Evolutionary conservation across 2,329 filamentous ascomycete species (phyloP), one percentile per base, ranked within the genome.

Genomic region (Dothideomycetes sp.): DNA sequence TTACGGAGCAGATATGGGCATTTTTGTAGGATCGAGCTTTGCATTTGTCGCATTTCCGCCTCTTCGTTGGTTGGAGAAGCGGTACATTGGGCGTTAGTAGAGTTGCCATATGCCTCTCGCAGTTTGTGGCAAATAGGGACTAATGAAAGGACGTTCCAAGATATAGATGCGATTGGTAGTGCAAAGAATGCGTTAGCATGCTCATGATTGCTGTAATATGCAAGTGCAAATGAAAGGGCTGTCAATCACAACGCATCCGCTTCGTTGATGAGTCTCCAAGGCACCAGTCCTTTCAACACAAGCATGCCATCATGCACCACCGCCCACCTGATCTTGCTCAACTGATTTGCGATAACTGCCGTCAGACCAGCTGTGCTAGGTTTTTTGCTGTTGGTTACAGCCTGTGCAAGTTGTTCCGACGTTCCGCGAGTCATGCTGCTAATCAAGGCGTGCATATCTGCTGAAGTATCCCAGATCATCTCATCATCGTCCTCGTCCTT

Each of bases 231-330:
- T n/a, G n/a, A n/a, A n/a, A n/a, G n/a, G n/a, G n/a, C n/a, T n/a
- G n/a, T n/a, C n/a, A n/a, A n/a, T n/a, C 22, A 27, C 22, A 27
- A 7, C 7, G 22, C 15, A 19, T 49, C 45, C 17, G 47, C 41
- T n/a, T 47, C 41, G 31, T 41, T 44, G 36, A 60, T 56, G 38
- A 61, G 46, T 29, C 59, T 49, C 59, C 60, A 61, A 34, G 59
- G 56, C 34, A 62, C 60, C 27, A 64, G 46, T 3, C 59, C 59
- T 40, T 54, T 57, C 27, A 79, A 49, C 3, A 79, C 73, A 45
- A 72, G 68, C 59, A 77, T 75, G 0, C 71, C 75, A 49, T 76
- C 71, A 46, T 77, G 73, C 4, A 79, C 69, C 3, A 79, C 73
- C 0, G 72, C 73, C 75, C 76, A 79, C 37, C 75, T 52, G 1